Evolutionary conservation across 2,329 filamentous ascomycete genomes (phyloP).

Genomic region (Verticillium dahliae): DNA sequence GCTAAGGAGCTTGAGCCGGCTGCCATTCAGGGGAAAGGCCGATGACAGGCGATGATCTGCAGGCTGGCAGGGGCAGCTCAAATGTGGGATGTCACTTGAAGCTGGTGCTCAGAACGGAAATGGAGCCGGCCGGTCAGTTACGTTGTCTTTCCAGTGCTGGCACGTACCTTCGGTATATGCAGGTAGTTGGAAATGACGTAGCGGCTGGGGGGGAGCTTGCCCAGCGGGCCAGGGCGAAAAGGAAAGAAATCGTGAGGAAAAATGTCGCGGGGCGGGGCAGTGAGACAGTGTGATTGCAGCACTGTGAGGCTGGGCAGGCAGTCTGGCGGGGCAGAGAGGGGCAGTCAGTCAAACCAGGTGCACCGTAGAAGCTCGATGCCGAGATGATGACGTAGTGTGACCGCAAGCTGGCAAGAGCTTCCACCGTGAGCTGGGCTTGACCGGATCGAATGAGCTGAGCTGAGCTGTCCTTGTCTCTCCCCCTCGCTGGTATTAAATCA

Average conservation of each 20-base stretch:
- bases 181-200: background rate
- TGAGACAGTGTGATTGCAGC: background rate
- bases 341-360: background rate
- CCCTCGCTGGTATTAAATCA: background rate
- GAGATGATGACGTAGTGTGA: conserved; percentile 12
- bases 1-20: background rate
- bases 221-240: background rate
- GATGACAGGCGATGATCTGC: background rate
- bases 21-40: background rate
- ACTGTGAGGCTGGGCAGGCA: background rate
- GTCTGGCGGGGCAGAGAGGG: conserved; percentile 10
- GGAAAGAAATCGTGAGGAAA: background rate
- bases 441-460: conserved; percentile 4
- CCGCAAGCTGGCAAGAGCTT: conserved; percentile 9
- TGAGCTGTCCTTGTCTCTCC: background rate
- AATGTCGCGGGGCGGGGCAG: background rate
- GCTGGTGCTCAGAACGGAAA: background rate
- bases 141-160: background rate
- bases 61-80: background rate
- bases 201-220: background rate
- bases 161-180: background rate
- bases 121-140: background rate
- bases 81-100: background rate
- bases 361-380: conserved; percentile 5
- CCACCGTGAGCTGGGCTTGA: conserved; percentile 3